phyloP scores from a whole-genome alignment of 2,329 filamentous ascomycete genomes.

The Drechslerella stenobrocha region DNA sequence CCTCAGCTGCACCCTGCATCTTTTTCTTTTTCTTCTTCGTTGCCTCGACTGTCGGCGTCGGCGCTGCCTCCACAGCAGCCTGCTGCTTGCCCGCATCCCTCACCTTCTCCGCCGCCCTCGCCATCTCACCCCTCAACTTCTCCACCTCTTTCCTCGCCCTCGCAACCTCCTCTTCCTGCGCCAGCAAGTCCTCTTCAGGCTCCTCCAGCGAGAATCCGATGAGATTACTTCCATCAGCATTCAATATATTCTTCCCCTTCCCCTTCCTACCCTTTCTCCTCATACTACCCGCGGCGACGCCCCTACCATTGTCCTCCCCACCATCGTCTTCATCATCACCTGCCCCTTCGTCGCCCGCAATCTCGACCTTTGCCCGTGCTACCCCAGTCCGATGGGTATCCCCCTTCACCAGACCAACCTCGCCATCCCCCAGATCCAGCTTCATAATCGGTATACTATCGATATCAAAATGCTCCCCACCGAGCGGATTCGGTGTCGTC shows the following conservation, averaged over 20 bases:
- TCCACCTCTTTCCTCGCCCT: slow-evolving; percentile 88
- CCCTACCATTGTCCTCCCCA: slow-evolving; percentile 59
- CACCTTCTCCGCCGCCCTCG: slow-evolving; percentile 69
- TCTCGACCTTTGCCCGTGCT: slow-evolving; percentile 65
- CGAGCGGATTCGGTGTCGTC: slow-evolving; percentile 57
- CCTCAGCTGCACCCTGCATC: slow-evolving; percentile 13
- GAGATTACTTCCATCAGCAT: slow-evolving; percentile 84
- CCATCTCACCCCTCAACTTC: slow-evolving; percentile 83
- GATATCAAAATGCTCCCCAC: slow-evolving; percentile 70
- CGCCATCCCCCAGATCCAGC: slow-evolving; percentile 70
- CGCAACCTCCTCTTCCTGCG: slow-evolving; percentile 85
- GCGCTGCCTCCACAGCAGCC: slow-evolving; percentile 54
- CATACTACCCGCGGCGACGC: slow-evolving; percentile 45
- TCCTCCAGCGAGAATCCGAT: slow-evolving; percentile 71
- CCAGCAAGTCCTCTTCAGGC: slow-evolving; percentile 66
- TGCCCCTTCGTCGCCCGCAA: slow-evolving; percentile 74
- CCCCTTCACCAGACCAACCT: slow-evolving; percentile 46
- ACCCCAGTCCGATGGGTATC: slow-evolving; percentile 54
- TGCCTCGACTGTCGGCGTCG: slow-evolving; percentile 59
- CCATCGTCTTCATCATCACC: slow-evolving; percentile 60
- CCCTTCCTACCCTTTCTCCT: slow-evolving; percentile 62
- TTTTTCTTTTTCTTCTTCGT: slow-evolving; percentile 67
- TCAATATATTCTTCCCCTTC: slow-evolving; percentile 64
- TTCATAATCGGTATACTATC: slow-evolving; percentile 97
- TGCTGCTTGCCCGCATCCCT: slow-evolving; percentile 70